Base-by-base conservation (phyloP, 2,329 filamentous ascomycete species). In the Achaetomium macrosporum region DNA sequence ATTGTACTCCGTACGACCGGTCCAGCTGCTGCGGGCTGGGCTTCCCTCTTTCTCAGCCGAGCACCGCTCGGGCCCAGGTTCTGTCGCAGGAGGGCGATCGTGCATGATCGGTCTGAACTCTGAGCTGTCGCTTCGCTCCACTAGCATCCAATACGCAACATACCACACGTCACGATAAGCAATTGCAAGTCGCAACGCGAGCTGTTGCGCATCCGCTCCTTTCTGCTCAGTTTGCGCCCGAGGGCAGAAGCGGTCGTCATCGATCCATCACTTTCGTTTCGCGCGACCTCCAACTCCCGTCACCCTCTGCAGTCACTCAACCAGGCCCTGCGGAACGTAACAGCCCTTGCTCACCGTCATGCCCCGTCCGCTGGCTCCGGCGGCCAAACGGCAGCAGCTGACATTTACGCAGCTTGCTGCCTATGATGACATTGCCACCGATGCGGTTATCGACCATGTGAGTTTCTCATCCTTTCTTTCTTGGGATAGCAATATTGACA, bases 361-460 rank as follows among this genome's bases (percentile, higher is more conserved):
- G 59, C 55, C 61, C 35, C 61, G 57, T 35, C 17, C 53, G 16
- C 10, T 50, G 11, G 53, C 49, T 7, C 36, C 50, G 12, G 51
- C 68, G 39, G 62, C 69, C 16, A 81, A 86, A 70, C 87, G 79
- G 73, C 83, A 87, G 66, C 82, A 83, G 57, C 77, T 99, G 63
- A 96, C 90, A 8, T 77, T 97, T 62, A 84, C 85, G 56, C 91
- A 95, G 76, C 75, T 99, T 64, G 87, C 90, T 31, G 86, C 87
- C 46, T 97, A 97, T 74, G 93, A 99, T 73, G 93, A 99, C 71
- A 85, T 97, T 59, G 77, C 95, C 57, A 99, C 93, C 8, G 93
- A 99, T 78, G 88, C 89, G 61, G 83, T 99, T 49, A 85, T 99
- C 56, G 93, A 99, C 71, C 90, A 92, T 73, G 92, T 96, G 79